Percentiles rank a stretch among this genome's conserved stretches.
phyloP scores from a whole-genome alignment of 2,329 filamentous ascomycete species.

The Rhexocercosporidium sp. region DNA sequence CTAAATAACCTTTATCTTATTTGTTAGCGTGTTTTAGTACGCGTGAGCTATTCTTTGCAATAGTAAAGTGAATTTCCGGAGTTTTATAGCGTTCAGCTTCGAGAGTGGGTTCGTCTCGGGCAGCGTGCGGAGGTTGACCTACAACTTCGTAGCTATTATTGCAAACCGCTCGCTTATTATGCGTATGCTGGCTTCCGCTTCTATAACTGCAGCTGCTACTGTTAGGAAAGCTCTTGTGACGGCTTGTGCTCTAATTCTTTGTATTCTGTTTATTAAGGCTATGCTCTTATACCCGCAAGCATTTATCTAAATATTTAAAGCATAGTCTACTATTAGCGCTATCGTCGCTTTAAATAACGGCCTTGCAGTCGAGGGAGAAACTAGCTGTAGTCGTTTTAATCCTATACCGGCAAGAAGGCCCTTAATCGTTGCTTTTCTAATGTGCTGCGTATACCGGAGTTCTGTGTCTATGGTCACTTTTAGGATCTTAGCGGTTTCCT shows the following conservation, averaged over 20 bases:
- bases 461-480: not conserved
- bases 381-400: not conserved
- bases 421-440: not conserved
- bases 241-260: not conserved
- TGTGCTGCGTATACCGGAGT: not conserved
- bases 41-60: not conserved
- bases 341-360: not conserved
- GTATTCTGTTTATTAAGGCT: not conserved
- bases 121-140: not conserved
- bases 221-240: not conserved
- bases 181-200: not conserved
- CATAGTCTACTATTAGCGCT: not conserved
- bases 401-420: not conserved
- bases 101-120: not conserved
- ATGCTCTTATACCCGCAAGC: not conserved
- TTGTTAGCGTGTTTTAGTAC: not conserved
- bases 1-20: not conserved
- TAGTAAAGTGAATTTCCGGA: not conserved
- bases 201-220: not conserved
- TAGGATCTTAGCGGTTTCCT: not conserved
- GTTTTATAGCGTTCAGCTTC: not conserved
- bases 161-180: not conserved
- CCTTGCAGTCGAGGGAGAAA: not conserved
- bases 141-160: not conserved
- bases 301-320: not conserved